These are phyloP conservation scores for Mitosporidium daphniae DNA, from an alignment of 371 early-diverging fungal genomes.

Conservation along the genomic window DNA sequence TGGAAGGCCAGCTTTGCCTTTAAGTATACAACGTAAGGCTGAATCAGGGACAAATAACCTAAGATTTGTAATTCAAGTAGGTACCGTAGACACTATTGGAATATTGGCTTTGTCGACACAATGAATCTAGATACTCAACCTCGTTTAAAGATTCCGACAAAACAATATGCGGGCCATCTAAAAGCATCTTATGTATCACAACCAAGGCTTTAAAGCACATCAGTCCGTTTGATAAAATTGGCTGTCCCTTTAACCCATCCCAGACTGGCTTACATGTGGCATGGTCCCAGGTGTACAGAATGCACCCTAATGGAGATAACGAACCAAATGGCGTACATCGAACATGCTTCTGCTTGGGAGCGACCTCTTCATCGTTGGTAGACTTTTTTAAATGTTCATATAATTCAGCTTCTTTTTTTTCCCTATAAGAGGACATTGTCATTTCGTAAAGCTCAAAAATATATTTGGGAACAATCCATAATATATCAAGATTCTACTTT, in stretches of 20 bases:
- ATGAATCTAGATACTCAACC: constrained; percentile 8
- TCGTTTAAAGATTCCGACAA: constrained; percentile 8
- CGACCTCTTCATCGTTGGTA: constrained; percentile 40
- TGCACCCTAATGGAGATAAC: constrained; percentile 15
- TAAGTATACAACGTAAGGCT: constrained; percentile 48
- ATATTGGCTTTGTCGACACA: constrained; percentile 5
- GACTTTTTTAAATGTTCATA: constrained; percentile 35
- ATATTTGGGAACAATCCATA: too few species aligned
- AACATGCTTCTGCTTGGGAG: constrained; percentile 89
- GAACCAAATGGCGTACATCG: constrained; percentile 14
- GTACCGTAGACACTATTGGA: constrained; percentile 5
- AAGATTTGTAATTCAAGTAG: background rate
- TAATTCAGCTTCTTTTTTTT: constrained; percentile 2
- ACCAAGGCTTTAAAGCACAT: constrained; percentile 74
- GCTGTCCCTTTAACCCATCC: constrained; percentile 39
- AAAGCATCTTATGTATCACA: constrained; percentile 60
- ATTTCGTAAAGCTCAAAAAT: too few species aligned
- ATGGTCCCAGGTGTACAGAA: constrained; percentile 73
- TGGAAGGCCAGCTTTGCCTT: constrained; percentile 60
- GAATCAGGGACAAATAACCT: constrained; percentile 54
- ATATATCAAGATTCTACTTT: too few species aligned
- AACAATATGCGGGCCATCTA: constrained; percentile 33
- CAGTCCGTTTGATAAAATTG: constrained; percentile 50
- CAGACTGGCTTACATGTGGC: constrained; percentile 45
- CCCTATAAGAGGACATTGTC: too few species aligned